These are phyloP conservation scores for Arachis hypogaea DNA, from an alignment of 306 rosid species.

Conservation along the genomic window DNA sequence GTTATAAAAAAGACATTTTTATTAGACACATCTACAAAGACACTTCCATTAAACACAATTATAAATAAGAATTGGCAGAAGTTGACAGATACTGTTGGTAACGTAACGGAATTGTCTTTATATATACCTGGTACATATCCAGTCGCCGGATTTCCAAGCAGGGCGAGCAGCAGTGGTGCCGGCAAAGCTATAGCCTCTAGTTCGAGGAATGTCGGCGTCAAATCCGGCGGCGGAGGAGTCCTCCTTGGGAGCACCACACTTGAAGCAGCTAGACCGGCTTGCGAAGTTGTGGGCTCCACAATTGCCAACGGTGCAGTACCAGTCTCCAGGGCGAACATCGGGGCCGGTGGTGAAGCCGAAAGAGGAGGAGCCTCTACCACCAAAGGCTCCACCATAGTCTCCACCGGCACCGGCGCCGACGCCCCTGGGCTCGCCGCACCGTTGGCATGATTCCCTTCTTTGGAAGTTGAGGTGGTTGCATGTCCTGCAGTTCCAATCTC, in stretches of 20 bases:
- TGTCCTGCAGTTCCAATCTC: conserved; percentile 94
- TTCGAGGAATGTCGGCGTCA: conserved; percentile 55
- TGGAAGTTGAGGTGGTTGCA: conserved; percentile 89
- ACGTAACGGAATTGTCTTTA: too few species aligned
- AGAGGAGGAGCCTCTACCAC: conserved; percentile 55
- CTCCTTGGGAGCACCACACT: conserved; percentile 84
- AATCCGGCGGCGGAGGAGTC: conserved; percentile 46
- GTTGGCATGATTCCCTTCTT: conserved; percentile 84
- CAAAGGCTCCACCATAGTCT: conserved; percentile 46
- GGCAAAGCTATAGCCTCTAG: conserved; percentile 54
- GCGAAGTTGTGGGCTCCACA: conserved; percentile 95
- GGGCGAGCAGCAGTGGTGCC: conserved; percentile 49
- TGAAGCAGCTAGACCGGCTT: conserved; percentile 90
- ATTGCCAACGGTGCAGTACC: conserved; percentile 79
- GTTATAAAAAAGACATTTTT: too few species aligned
- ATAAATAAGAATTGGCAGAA: too few species aligned
- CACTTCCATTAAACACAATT: too few species aligned
- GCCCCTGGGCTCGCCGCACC: conserved; percentile 65
- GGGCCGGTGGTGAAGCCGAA: conserved; percentile 80
- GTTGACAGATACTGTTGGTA: too few species aligned
- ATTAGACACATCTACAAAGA: too few species aligned
- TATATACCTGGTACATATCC: conserved; percentile 78
- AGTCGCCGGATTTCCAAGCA: conserved; percentile 91
- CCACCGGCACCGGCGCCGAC: conserved; percentile 45
- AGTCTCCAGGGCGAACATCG: conserved; percentile 88